Conservation (phyloP, 176 grass and related monocot genomes). For the Paspalum notatum region DNA sequence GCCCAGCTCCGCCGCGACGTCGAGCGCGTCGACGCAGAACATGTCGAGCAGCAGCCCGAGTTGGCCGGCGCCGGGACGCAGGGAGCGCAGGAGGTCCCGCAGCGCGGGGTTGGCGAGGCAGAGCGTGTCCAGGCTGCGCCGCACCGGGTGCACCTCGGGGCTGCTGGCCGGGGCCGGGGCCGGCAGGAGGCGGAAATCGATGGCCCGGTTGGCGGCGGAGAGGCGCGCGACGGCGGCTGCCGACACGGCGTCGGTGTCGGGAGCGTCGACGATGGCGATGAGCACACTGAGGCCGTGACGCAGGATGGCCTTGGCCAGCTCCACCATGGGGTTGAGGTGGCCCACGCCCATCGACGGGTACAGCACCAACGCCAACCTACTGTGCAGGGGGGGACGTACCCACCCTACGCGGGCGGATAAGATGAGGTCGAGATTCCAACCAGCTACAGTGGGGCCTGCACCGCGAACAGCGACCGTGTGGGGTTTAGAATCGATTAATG, state of each 20-base stretch:
- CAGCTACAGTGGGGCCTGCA: too few relatives aligned
- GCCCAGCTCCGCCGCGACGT: conserved; percentile 46
- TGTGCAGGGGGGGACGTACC: too few relatives aligned
- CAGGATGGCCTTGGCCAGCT: not conserved
- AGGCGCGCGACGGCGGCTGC: not conserved
- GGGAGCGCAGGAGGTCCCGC: not conserved
- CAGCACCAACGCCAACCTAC: not conserved
- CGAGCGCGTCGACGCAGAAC: conserved; percentile 56
- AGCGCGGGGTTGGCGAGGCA: conserved; percentile 24
- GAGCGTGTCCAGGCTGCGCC: not conserved
- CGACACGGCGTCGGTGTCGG: not conserved
- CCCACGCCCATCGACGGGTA: not conserved
- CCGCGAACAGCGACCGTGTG: too few relatives aligned
- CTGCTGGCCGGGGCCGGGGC: not conserved
- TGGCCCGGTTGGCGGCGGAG: conserved; percentile 24
- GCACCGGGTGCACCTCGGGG: conserved; percentile 14
- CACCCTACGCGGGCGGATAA: too few relatives aligned
- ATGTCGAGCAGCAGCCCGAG: conserved; percentile 60
- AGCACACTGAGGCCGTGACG: not conserved
- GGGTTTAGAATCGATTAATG: too few relatives aligned
- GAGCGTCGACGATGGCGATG: not conserved
- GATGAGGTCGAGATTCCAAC: too few relatives aligned
- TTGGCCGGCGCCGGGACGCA: not conserved
- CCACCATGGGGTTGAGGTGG: not conserved
- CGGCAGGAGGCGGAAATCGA: conserved; percentile 36